These are phyloP conservation scores for Hymenochaete sp. DNA, from an alignment of 1,284 basidiomycete genomes.

Conservation along the genomic window DNA sequence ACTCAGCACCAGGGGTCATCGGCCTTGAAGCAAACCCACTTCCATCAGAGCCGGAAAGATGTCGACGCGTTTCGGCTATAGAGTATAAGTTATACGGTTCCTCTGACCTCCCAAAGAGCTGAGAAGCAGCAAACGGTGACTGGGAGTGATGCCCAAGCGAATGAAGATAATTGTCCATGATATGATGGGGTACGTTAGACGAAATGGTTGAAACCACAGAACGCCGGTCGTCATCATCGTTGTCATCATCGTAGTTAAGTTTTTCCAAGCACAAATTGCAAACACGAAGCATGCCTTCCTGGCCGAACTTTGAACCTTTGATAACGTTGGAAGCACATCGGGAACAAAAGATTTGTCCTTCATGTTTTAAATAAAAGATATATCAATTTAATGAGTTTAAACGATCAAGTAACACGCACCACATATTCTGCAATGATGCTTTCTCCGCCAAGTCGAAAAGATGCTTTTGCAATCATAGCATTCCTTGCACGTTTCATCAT, in stretches of 20 bases:
- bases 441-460: slow-evolving; percentile 87
- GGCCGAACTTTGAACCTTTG: slow-evolving; percentile 88
- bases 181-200: slow-evolving; percentile 54
- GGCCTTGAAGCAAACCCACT: slow-evolving; percentile 44
- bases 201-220: slow-evolving; percentile 62
- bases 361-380: too few relatives aligned
- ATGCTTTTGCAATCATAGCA: slow-evolving; percentile 90
- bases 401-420: slow-evolving; percentile 38
- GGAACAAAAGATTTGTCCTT: slow-evolving; percentile 89
- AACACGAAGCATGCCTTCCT: slow-evolving; percentile 85
- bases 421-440: slow-evolving; percentile 92
- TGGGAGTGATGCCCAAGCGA: slow-evolving; percentile 52
- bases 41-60: slow-evolving; percentile 45
- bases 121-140: slow-evolving; percentile 83
- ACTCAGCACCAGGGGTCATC: slow-evolving; percentile 38
- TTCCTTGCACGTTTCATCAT: slow-evolving; percentile 92
- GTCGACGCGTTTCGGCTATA: slow-evolving; percentile 62
- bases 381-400: slow-evolving; percentile 6
- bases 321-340: slow-evolving; percentile 96
- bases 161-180: slow-evolving; percentile 38
- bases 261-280: slow-evolving; percentile 94
- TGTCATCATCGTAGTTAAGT: slow-evolving; percentile 67
- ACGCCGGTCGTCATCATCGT: slow-evolving; percentile 71
- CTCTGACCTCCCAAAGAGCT: slow-evolving; percentile 68
- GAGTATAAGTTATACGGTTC: slow-evolving; percentile 73